A percentile compares a stretch with the other conserved stretches of the same genome.
Evolutionary conservation across 305 asterid genomes (phyloP).

Genomic region (Solanum chacoense): DNA sequence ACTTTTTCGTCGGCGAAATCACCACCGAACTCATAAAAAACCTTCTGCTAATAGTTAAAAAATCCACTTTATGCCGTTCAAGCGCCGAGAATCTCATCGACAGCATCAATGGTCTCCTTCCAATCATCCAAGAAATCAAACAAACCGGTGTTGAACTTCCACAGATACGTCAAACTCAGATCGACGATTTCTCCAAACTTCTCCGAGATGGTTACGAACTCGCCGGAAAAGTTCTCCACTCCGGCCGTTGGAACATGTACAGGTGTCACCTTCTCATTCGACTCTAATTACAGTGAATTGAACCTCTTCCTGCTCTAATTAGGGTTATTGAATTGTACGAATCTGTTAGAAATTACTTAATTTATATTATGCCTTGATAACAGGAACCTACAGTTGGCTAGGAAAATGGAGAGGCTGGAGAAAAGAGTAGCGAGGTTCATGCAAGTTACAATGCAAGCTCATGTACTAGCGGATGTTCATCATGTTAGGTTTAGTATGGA

Average conservation of each 20-base stretch:
- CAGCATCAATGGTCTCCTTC: conserved; percentile 41
- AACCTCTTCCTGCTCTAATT: background rate
- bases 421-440: conserved; percentile 48
- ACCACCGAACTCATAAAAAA: conserved; percentile 75
- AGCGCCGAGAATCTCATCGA: conserved; percentile 60
- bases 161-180: conserved; percentile 74
- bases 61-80: conserved; percentile 51
- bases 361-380: background rate
- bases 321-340: background rate
- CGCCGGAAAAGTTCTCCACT: conserved; percentile 44
- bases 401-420: conserved; percentile 76
- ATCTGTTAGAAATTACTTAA: background rate
- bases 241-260: conserved; percentile 73
- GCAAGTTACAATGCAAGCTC: conserved; percentile 49
- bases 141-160: conserved; percentile 73
- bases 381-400: conserved; percentile 38
- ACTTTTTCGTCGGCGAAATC: conserved; percentile 83
- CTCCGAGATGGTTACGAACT: conserved; percentile 56
- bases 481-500: conserved; percentile 55
- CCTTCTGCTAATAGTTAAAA: conserved; percentile 37
- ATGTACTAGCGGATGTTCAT: conserved; percentile 86
- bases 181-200: conserved; percentile 48
- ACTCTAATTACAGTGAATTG: background rate
- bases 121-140: conserved; percentile 78
- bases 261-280: background rate